Evolutionary conservation across 2,329 filamentous ascomycete species (phyloP).

Genomic region (Calonectria multiphialidica): DNA sequence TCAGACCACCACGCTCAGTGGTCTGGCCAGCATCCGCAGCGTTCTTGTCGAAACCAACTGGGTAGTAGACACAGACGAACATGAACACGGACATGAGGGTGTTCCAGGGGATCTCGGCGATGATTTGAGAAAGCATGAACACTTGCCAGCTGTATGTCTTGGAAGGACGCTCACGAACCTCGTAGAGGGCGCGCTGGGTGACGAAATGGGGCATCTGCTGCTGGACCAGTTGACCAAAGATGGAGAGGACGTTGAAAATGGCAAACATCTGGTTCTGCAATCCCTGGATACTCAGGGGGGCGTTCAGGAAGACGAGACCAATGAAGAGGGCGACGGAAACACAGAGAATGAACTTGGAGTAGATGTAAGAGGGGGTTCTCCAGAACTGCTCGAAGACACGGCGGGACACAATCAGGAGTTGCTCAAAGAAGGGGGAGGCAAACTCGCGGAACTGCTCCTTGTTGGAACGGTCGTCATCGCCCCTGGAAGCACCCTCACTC

Average conservation of each 20-base stretch:
- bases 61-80: conserved; percentile 88
- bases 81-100: conserved; percentile 79
- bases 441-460: conserved; percentile 76
- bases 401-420: conserved; percentile 74
- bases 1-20: conserved; percentile 70
- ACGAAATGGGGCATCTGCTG: conserved; percentile 90
- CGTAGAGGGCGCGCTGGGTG: conserved; percentile 83
- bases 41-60: conserved; percentile 81
- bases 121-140: conserved; percentile 85
- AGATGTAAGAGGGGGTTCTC: conserved; percentile 91
- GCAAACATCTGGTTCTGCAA: conserved; percentile 91
- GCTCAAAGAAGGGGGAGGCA: conserved; percentile 77
- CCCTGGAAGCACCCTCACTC: conserved; percentile 57
- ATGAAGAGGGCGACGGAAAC: conserved; percentile 78
- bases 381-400: conserved; percentile 94
- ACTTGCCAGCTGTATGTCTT: conserved; percentile 89
- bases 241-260: conserved; percentile 85
- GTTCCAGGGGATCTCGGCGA: conserved; percentile 90
- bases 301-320: conserved; percentile 83
- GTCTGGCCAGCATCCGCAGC: conserved; percentile 53
- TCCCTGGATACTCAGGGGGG: conserved; percentile 78
- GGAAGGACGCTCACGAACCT: conserved; percentile 85
- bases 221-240: conserved; percentile 84
- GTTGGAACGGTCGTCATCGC: conserved; percentile 40
- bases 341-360: conserved; percentile 82